Conservation (phyloP, 108 stramenopile species). For the Cylindrotheca closterium region DNA sequence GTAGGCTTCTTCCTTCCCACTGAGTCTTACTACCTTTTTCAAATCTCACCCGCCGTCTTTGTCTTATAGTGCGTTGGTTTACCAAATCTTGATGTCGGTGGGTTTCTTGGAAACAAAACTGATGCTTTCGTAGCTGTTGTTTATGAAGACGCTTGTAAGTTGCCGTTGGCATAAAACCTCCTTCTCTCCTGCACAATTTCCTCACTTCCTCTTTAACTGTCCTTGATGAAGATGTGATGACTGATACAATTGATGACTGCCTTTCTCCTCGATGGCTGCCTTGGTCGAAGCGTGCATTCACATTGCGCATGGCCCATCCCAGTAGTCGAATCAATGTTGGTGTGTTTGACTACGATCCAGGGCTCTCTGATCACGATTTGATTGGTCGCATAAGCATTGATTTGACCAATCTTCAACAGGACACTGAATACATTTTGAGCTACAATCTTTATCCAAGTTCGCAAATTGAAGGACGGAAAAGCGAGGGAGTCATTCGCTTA, state of each 20-base stretch:
- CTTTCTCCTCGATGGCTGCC: slow-evolving; percentile 76
- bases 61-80: slow-evolving; percentile 28
- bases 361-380: slow-evolving; percentile 54
- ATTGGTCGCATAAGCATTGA: slow-evolving; percentile 75
- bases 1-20: slow-evolving; percentile 25
- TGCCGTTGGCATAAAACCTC: too few relatives aligned
- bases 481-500: slow-evolving; percentile 34
- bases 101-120: slow-evolving; percentile 62
- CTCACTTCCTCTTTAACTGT: too few relatives aligned
- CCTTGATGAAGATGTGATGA: slow-evolving; percentile 23
- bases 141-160: slow-evolving; percentile 52
- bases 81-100: slow-evolving; percentile 68
- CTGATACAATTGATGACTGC: slow-evolving; percentile 77
- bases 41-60: not conserved
- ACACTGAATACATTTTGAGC: slow-evolving; percentile 61
- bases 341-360: slow-evolving; percentile 76
- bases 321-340: slow-evolving; percentile 61
- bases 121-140: slow-evolving; percentile 74
- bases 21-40: not conserved
- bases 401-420: slow-evolving; percentile 54
- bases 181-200: too few relatives aligned
- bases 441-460: slow-evolving; percentile 62
- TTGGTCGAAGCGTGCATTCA: slow-evolving; percentile 79
- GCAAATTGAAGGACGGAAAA: slow-evolving; percentile 23
- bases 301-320: slow-evolving; percentile 67